These are phyloP conservation scores for Falciphora oryzae DNA, from an alignment of 2,329 filamentous ascomycete genomes.

Conservation along the genomic window DNA sequence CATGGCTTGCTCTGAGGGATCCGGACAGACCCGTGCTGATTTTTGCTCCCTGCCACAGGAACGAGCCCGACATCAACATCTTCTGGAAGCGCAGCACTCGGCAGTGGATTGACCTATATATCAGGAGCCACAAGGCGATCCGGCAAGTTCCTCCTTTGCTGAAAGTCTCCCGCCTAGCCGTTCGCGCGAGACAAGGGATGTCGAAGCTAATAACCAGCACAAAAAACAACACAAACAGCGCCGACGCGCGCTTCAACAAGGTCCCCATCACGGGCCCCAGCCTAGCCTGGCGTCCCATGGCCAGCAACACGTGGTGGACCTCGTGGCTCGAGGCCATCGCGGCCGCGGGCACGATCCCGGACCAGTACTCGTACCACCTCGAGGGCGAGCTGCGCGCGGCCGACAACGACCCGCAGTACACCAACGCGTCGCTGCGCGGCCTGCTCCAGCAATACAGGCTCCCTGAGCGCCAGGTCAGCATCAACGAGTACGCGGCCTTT, in stretches of 20 bases:
- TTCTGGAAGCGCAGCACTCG: conserved; percentile 32
- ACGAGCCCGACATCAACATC: conserved; percentile 38
- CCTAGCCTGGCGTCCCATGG: conserved; percentile 25
- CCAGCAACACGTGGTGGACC: conserved; percentile 34
- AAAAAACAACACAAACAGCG: not conserved
- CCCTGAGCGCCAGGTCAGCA: conserved; percentile 31
- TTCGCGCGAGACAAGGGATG: too few species aligned
- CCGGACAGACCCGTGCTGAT: too few species aligned
- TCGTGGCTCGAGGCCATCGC: conserved; percentile 28
- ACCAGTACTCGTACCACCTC: conserved; percentile 38
- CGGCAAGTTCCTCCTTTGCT: conserved; percentile 20
- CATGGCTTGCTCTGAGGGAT: too few species aligned
- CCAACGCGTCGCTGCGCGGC: conserved; percentile 14
- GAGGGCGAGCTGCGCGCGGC: conserved; percentile 28
- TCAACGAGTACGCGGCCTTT: conserved; percentile 42
- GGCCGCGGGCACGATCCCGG: conserved; percentile 31
- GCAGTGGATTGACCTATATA: conserved; percentile 36
- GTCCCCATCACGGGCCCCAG: conserved; percentile 34
- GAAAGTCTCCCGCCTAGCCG: not conserved
- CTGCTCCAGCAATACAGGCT: conserved; percentile 25
- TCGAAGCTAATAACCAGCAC: too few species aligned
- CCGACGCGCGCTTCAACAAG: not conserved
- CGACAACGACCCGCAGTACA: conserved; percentile 15
- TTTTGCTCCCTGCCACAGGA: conserved; percentile 17
- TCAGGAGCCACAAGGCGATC: conserved; percentile 19